Percentiles rank a stretch among this genome's conserved stretches.
phyloP scores from a whole-genome alignment of 129 eudicot species.

The Centaurea solstitialis region DNA sequence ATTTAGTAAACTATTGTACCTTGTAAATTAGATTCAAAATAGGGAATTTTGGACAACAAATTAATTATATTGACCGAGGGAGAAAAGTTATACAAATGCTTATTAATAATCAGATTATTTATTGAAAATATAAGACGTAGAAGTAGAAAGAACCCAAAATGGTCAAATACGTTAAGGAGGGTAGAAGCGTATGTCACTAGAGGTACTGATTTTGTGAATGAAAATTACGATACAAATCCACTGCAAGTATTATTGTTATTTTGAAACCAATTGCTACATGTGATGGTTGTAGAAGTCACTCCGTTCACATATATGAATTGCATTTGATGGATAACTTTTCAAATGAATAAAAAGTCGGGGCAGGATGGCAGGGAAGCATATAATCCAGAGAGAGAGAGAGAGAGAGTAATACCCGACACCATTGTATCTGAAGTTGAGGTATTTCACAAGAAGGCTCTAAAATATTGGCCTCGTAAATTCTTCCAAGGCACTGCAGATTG shows the following conservation, averaged over 20 bases:
- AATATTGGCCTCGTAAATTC: neutral
- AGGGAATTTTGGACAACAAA: neutral
- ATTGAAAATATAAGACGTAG: too few relatives aligned
- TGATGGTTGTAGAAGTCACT: neutral
- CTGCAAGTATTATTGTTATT: neutral
- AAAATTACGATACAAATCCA: too few relatives aligned
- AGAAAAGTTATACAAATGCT: too few relatives aligned
- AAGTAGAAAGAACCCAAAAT: too few relatives aligned
- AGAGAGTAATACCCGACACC: conserved; percentile 11
- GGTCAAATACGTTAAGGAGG: too few relatives aligned
- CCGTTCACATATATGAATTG: neutral
- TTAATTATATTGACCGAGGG: neutral
- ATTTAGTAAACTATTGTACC: neutral
- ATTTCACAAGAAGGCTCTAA: conserved; percentile 17
- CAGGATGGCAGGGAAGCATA: neutral
- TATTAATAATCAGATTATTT: too few relatives aligned
- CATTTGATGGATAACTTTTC: neutral
- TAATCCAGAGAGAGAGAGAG: neutral
- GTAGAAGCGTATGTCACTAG: too few relatives aligned
- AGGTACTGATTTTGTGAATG: too few relatives aligned
- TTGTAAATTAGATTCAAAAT: neutral
- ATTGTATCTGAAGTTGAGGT: conserved; percentile 8
- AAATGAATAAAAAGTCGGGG: neutral
- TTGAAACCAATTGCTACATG: neutral
- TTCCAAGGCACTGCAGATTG: conserved; percentile 13